These are phyloP conservation scores for Prosopis cineraria DNA, from an alignment of 306 rosid genomes.

Conservation along the genomic window DNA sequence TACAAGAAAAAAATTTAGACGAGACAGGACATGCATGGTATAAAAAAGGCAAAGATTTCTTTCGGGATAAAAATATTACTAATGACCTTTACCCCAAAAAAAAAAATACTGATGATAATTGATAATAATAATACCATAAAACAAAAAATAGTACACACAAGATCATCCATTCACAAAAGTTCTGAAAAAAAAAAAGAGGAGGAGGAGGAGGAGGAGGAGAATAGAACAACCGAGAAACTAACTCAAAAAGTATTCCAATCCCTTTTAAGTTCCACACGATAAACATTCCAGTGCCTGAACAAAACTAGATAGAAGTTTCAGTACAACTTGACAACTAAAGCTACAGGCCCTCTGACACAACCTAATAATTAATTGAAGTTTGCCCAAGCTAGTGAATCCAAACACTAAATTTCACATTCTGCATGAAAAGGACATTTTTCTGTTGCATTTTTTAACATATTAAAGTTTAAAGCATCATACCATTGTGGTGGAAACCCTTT, in stretches of 20 bases:
- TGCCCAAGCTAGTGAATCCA: neutral
- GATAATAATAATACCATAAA: neutral
- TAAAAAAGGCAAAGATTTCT: neutral
- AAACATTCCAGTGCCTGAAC: neutral
- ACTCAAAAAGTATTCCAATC: too few relatives aligned
- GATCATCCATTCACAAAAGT: neutral
- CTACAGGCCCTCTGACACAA: neutral
- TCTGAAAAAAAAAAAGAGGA: neutral
- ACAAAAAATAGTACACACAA: neutral
- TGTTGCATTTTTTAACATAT: neutral
- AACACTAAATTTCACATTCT: neutral
- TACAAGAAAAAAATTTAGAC: conserved; percentile 26
- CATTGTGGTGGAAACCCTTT: conserved; percentile 63
- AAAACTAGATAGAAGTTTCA: conserved; percentile 7
- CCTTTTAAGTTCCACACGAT: neutral
- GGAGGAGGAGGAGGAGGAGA: too few relatives aligned
- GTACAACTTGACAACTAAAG: neutral
- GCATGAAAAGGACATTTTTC: neutral
- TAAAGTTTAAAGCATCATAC: conserved; percentile 40
- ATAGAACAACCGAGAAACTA: neutral
- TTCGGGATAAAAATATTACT: neutral
- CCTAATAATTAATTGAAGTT: neutral
- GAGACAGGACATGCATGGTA: conserved; percentile 12
- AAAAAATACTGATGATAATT: neutral
- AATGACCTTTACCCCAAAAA: neutral